A percentile compares a stretch with the other conserved stretches of the same genome.
Conservation (phyloP, 1,139 yeast species). For the Geotrichum australiense region DNA sequence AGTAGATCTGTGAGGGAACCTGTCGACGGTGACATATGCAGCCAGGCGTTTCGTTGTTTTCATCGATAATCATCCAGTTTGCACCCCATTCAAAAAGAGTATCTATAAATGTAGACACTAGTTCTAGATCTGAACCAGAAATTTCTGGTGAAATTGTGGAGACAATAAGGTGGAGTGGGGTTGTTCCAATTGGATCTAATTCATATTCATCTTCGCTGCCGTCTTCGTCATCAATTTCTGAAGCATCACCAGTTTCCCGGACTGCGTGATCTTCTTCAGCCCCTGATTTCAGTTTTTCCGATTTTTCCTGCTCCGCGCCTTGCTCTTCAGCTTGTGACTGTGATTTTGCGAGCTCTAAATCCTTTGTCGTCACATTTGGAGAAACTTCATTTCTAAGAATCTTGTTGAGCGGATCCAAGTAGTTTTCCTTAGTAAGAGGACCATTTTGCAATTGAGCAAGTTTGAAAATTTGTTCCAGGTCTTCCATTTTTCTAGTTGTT, state of each 20-base stretch:
- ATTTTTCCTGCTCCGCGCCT: conserved; percentile 15
- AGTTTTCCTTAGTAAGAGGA: conserved; percentile 45
- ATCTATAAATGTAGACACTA: conserved; percentile 52
- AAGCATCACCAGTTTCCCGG: conserved; percentile 15
- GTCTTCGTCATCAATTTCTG: conserved; percentile 26
- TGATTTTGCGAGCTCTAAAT: conserved; percentile 39
- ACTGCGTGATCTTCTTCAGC: conserved; percentile 26
- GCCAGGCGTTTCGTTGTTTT: conserved; percentile 38
- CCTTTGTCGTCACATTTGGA: conserved; percentile 75
- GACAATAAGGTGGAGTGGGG: conserved; percentile 66
- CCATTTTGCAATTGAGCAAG: conserved; percentile 50
- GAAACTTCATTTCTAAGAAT: conserved; percentile 62
- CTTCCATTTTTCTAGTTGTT: neutral
- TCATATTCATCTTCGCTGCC: conserved; percentile 38
- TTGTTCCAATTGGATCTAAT: conserved; percentile 48
- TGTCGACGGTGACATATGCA: conserved; percentile 34
- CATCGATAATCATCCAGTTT: conserved; percentile 62
- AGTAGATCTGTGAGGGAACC: conserved; percentile 34
- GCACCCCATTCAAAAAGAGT: conserved; percentile 78
- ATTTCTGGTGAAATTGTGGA: conserved; percentile 26
- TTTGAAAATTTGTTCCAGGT: conserved; percentile 43
- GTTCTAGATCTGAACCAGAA: conserved; percentile 39
- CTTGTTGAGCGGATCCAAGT: conserved; percentile 41
- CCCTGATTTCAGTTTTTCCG: no score
- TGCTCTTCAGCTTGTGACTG: conserved; percentile 9